phyloP scores from a whole-genome alignment of 805 yeast genomes.

The Metschnikowia baotianmanensis region DNA sequence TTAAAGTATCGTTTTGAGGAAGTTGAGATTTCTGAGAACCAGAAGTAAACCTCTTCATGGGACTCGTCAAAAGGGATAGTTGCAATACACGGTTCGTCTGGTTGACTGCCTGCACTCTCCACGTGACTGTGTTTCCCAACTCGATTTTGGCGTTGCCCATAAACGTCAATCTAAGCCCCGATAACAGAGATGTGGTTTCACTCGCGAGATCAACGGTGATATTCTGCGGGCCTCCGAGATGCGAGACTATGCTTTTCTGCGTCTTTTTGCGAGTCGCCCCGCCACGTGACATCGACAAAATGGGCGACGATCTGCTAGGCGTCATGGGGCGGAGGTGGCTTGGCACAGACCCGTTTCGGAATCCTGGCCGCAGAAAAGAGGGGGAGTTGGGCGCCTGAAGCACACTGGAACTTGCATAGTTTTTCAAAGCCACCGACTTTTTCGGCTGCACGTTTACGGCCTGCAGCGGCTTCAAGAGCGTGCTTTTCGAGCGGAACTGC shows the following conservation, averaged over 20 bases:
- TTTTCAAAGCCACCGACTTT: conserved; percentile 25
- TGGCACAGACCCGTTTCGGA: conserved; percentile 1
- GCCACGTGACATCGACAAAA: conserved; percentile 5
- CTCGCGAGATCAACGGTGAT: conserved; percentile 38
- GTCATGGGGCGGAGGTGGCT: neutral
- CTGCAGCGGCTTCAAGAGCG: conserved; percentile 4
- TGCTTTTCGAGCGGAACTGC: conserved; percentile 11
- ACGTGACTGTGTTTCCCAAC: conserved; percentile 57
- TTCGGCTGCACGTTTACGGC: neutral
- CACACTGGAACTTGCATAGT: conserved; percentile 12
- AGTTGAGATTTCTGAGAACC: too few species aligned
- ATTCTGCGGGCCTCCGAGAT: conserved; percentile 24
- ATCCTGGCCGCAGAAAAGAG: conserved; percentile 4
- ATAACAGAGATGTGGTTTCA: conserved; percentile 31
- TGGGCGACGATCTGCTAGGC: conserved; percentile 11
- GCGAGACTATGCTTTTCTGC: conserved; percentile 6
- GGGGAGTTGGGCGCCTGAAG: conserved; percentile 2
- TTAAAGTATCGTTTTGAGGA: too few species aligned
- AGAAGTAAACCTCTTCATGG: neutral
- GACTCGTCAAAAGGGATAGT: conserved; percentile 44
- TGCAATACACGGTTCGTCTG: conserved; percentile 49
- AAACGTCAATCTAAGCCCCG: conserved; percentile 35
- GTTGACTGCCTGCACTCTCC: conserved; percentile 69
- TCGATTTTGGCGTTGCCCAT: conserved; percentile 60
- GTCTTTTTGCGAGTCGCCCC: conserved; percentile 3